Base-by-base conservation (phyloP, 306 rosid species). In the Rosa persica region DNA sequence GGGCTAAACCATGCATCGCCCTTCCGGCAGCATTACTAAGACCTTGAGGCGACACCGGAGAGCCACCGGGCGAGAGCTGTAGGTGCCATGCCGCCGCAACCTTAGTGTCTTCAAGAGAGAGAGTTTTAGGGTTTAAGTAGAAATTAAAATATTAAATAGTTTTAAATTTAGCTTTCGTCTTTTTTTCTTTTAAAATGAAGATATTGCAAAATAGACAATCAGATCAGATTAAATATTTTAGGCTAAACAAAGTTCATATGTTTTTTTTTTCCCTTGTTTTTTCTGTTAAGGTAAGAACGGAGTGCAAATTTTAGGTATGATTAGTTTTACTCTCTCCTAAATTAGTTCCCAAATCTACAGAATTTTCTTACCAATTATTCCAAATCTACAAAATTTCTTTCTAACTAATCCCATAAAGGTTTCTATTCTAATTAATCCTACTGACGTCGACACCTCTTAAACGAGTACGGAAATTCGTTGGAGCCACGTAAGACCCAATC, bases 401-500 rank as follows among this genome's bases (percentile, higher is more conserved):
- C 36, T 30, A 30, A 30, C 36, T 30, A 30, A 54, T 36, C 60
- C 3, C 25, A 39, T n/a, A n/a, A n/a, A n/a, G n/a, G n/a, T n/a
- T n/a, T n/a, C n/a, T n/a, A n/a, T n/a, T n/a, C n/a, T n/a, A n/a
- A n/a, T n/a, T n/a, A n/a, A 54, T 36, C 60, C 3, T 17, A 39
- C 34, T n/a, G 60, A 30, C 55, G 64, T 34, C 58, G 52, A 17
- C n/a, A 5, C 13, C 23, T 42, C 64, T 42, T 43, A 17, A 16
- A 25, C 8, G 2, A 10, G 8, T 40, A 67, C 55, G 4, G 1
- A 76, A 65, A 72, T 62, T 62, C 66, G 43, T 57, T 72, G 78
- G 82, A 72, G 48, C 78, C 76, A 78, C 77, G 76, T 51, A 19
- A 22, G 74, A 22, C 52, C 57, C 42, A 67, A 77, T 67, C 55